A percentile compares a stretch with the other conserved stretches of the same genome.
Conservation (phyloP, 805 yeast species). For the Yarrowia alimentaria region DNA sequence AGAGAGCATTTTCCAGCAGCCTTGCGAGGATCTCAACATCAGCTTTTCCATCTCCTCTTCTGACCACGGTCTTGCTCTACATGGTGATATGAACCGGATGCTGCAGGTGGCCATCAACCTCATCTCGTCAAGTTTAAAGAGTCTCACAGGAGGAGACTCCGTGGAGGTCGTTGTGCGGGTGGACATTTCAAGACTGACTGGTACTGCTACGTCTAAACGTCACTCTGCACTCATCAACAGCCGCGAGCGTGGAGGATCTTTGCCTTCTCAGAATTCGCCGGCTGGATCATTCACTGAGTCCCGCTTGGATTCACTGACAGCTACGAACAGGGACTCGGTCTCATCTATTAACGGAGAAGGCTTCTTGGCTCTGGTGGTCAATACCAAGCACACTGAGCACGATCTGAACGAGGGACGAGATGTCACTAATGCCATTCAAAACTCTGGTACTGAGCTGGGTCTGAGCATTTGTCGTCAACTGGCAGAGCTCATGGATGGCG, state of each 20-base stretch:
- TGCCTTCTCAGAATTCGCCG: constrained; percentile 5
- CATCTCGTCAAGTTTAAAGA: constrained; percentile 85
- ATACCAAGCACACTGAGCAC: constrained; percentile 11
- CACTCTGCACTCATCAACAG: too few relatives aligned
- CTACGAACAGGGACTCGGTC: constrained; percentile 1
- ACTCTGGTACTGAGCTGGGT: constrained; percentile 85
- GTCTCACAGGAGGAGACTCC: constrained; percentile 85
- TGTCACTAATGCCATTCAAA: constrained; percentile 17
- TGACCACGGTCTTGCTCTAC: constrained; percentile 52
- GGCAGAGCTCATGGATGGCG: constrained; percentile 88
- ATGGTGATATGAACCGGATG: constrained; percentile 87
- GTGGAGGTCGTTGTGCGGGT: constrained; percentile 44
- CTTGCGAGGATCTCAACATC: constrained; percentile 47
- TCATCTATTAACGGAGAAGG: constrained; percentile 5
- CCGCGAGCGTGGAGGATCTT: too few relatives aligned
- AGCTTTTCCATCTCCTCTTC: background rate
- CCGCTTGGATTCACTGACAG: too few relatives aligned
- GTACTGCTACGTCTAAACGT: too few relatives aligned
- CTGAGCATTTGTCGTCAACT: constrained; percentile 84
- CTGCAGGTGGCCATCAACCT: constrained; percentile 90
- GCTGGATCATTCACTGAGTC: background rate
- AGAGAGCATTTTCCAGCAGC: constrained; percentile 74
- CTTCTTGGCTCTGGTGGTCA: background rate
- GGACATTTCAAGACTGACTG: constrained; percentile 6
- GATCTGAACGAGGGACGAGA: constrained; percentile 25